Conservation (phyloP, 257 asterid genomes). For the Solanum piurae region DNA sequence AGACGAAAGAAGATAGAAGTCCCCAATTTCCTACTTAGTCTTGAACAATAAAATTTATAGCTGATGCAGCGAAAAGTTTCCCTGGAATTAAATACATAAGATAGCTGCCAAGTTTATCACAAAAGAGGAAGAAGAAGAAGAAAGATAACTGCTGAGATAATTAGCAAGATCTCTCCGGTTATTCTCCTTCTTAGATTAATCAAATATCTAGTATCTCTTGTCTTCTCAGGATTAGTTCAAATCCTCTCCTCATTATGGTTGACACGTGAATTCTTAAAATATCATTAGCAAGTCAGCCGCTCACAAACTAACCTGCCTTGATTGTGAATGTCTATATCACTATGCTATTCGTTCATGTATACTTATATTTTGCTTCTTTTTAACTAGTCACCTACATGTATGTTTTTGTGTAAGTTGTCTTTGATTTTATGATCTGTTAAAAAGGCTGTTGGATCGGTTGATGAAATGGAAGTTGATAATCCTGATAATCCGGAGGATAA, state of each 20-base stretch:
- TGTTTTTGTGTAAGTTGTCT: neutral
- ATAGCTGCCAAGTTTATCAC: neutral
- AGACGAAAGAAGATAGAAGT: neutral
- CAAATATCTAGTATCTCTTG: neutral
- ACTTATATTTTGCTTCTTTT: neutral
- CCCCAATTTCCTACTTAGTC: neutral
- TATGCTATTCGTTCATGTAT: neutral
- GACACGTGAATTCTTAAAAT: neutral
- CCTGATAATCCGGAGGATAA: slow-evolving; percentile 57
- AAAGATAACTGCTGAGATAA: neutral
- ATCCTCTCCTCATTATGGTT: neutral
- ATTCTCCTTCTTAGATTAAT: neutral
- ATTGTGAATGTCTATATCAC: neutral
- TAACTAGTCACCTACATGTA: neutral
- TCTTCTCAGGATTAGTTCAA: neutral
- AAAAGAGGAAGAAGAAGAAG: neutral
- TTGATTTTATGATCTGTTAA: neutral
- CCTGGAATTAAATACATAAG: neutral
- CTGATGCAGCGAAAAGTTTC: neutral
- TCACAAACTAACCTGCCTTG: neutral
- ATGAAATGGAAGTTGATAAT: slow-evolving; percentile 70
- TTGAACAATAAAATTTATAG: neutral
- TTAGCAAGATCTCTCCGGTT: neutral
- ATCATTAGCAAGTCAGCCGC: neutral
- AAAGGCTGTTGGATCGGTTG: slow-evolving; percentile 84